These are phyloP conservation scores for Plantago ovata DNA, from an alignment of 257 asterid genomes.

Conservation along the genomic window DNA sequence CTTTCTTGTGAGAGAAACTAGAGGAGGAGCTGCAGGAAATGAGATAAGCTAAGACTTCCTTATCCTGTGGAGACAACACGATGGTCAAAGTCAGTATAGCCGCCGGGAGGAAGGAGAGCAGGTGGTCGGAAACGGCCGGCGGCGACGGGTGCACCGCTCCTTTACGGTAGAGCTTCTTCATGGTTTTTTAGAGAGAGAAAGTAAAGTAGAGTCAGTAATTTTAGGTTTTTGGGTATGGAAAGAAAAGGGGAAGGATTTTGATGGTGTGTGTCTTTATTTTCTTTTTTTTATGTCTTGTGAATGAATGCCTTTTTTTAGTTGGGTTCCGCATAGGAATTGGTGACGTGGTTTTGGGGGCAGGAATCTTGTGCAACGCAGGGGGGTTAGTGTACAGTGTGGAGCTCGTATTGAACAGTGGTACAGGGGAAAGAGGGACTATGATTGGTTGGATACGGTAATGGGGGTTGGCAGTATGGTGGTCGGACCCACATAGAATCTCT, in stretches of 20 bases:
- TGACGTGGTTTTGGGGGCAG: slow-evolving; percentile 29
- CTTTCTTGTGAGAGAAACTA: slow-evolving; percentile 24
- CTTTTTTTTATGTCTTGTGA: too few relatives aligned
- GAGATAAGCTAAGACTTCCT: slow-evolving; percentile 63
- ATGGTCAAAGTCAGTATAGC: slow-evolving; percentile 53
- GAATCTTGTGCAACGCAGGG: slow-evolving; percentile 40
- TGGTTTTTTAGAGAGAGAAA: slow-evolving; percentile 23
- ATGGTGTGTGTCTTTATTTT: too few relatives aligned
- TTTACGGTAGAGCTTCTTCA: slow-evolving; percentile 63
- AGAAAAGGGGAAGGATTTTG: slow-evolving; percentile 13
- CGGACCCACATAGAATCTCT: slow-evolving; percentile 30
- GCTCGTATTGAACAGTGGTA: background rate
- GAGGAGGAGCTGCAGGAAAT: slow-evolving; percentile 49
- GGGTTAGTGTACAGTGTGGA: slow-evolving; percentile 18
- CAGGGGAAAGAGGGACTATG: slow-evolving; percentile 25
- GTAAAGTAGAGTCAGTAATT: slow-evolving; percentile 8
- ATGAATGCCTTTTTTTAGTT: too few relatives aligned
- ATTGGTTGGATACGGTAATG: slow-evolving; percentile 29
- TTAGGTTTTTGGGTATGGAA: slow-evolving; percentile 5
- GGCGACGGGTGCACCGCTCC: slow-evolving; percentile 68
- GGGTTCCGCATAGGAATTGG: slow-evolving; percentile 30
- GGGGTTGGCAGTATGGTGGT: slow-evolving; percentile 15
- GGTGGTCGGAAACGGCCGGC: slow-evolving; percentile 53
- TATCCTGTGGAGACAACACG: slow-evolving; percentile 48
- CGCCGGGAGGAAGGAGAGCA: slow-evolving; percentile 59